Percentiles rank a stretch among this genome's conserved stretches.
Evolutionary conservation across 306 rosid species (phyloP).

Genomic region (Medicago ruthenica): DNA sequence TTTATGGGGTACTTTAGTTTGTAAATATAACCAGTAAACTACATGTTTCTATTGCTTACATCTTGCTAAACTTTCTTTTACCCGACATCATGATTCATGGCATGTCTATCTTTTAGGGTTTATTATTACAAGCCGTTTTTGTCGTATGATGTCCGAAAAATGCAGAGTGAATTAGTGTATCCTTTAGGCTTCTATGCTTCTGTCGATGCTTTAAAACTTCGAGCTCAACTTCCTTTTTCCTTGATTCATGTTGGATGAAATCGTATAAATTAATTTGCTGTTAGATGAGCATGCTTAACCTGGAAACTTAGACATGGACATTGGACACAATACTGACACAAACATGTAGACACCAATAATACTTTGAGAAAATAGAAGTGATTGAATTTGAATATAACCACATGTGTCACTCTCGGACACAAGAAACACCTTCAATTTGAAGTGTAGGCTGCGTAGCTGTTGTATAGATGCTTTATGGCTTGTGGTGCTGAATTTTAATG

Average conservation of each 20-base stretch:
- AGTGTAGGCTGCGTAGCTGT: not conserved
- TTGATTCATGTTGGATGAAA: not conserved
- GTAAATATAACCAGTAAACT: not conserved
- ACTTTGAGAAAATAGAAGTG: not conserved
- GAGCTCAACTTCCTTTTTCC: not conserved
- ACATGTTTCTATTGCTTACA: not conserved
- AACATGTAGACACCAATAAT: not conserved
- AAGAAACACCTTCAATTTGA: not conserved
- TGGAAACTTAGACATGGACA: not conserved
- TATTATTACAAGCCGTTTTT: not conserved
- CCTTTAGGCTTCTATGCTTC: not conserved
- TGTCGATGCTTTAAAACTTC: not conserved
- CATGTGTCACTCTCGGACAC: not conserved
- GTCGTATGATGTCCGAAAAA: not conserved
- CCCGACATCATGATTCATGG: no score
- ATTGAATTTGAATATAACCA: not conserved
- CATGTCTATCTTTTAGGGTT: not conserved
- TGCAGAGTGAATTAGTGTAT: not conserved
- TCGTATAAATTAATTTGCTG: not conserved
- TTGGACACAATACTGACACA: not conserved
- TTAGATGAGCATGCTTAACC: constrained; percentile 8
- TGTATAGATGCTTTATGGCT: not conserved
- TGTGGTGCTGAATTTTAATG: not conserved
- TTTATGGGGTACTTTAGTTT: not conserved
- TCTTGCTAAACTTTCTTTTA: not conserved